phyloP scores from a whole-genome alignment of 2,329 filamentous ascomycete genomes.

The Epichloe glyceriae region DNA sequence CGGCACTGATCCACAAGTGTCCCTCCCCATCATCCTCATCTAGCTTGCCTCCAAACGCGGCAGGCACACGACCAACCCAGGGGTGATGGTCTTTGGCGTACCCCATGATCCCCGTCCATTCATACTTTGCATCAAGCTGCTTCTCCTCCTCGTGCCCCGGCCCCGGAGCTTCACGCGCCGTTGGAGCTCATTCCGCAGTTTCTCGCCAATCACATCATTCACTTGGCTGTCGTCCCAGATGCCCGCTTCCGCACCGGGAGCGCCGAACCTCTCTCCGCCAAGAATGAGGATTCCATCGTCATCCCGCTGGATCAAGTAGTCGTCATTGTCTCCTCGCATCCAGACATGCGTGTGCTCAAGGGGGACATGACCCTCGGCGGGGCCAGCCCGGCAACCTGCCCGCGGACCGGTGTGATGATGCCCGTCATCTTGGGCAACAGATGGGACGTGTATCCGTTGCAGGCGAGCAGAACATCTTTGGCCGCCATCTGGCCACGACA shows the following conservation, averaged over 20 bases:
- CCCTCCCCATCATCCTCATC: slow-evolving; percentile 24
- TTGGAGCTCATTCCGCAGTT: slow-evolving; percentile 35
- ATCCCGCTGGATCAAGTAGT: slow-evolving; percentile 63
- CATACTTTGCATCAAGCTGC: slow-evolving; percentile 39
- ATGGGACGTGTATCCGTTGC: slow-evolving; percentile 72
- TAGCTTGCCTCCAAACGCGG: slow-evolving; percentile 30
- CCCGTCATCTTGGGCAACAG: slow-evolving; percentile 56
- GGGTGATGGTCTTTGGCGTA: slow-evolving; percentile 55
- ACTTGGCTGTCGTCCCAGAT: slow-evolving; percentile 46
- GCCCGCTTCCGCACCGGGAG: slow-evolving; percentile 32
- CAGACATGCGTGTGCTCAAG: slow-evolving; percentile 53
- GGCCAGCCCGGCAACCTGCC: slow-evolving; percentile 55
- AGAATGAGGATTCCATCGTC: slow-evolving; percentile 48
- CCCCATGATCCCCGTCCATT: slow-evolving; percentile 76
- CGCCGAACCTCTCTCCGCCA: slow-evolving; percentile 54
- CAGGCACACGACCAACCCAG: slow-evolving; percentile 58
- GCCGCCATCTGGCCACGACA: slow-evolving; percentile 53
- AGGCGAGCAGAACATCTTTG: slow-evolving; percentile 58
- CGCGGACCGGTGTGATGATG: slow-evolving; percentile 64
- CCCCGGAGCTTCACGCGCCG: slow-evolving; percentile 28
- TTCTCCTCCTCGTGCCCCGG: slow-evolving; percentile 24
- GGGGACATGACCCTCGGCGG: slow-evolving; percentile 32
- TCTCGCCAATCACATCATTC: slow-evolving; percentile 41
- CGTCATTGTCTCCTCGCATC: slow-evolving; percentile 39
- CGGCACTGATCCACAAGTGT: slow-evolving; percentile 46